Evolutionary conservation across 768 basidiomycete genomes (phyloP), one percentile per base, ranked within the genome.

Genomic region (Cantharellus anzutake): DNA sequence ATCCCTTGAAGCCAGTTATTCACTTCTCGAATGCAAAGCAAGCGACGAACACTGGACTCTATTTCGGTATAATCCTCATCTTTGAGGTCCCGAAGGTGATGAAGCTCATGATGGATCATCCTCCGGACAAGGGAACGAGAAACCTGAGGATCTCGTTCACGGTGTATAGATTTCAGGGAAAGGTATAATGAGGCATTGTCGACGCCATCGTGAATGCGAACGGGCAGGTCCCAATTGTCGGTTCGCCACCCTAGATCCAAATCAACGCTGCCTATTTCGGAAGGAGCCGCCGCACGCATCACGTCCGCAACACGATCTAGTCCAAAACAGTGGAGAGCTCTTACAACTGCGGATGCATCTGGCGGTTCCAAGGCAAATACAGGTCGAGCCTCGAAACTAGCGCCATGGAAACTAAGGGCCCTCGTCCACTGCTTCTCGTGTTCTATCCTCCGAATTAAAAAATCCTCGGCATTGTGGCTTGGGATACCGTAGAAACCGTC

Each of bases 401-500:
- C 91, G 35, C 91, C 92, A 63, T 96, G 88, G 64, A 87, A 87
- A 40, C 78, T 79, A 65, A 98, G 89, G 0, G 93, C 91, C 66
- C 85, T 87, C 51, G 84, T 81, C 86, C 91, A 94, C 67, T 93
- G 84, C 20, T 82, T 77, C 69, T 99, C 96, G 63, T 99, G 96
- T 64, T 89, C 86, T 63, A 94, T 83, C 5, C 89, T 80, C 63
- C 81, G 84, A 57, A 92, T 75, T 41, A 99, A 76, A 60, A 92
- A 86, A 51, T 79, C 76, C 35, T 80, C 78, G n/a, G 87, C 77
- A 66, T 98, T 81, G 40, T 76, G 70, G 4, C 84, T 81, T 62
- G 83, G 76, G 61, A 98, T 91, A 3, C 91, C 91, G 69, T 99
- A 99, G 69, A 99, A 99, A 1, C 96, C 92, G 65, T 99, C 96